phyloP scores from a whole-genome alignment of 1,139 yeast genomes.

The Lodderomyces orthopsilosis region DNA sequence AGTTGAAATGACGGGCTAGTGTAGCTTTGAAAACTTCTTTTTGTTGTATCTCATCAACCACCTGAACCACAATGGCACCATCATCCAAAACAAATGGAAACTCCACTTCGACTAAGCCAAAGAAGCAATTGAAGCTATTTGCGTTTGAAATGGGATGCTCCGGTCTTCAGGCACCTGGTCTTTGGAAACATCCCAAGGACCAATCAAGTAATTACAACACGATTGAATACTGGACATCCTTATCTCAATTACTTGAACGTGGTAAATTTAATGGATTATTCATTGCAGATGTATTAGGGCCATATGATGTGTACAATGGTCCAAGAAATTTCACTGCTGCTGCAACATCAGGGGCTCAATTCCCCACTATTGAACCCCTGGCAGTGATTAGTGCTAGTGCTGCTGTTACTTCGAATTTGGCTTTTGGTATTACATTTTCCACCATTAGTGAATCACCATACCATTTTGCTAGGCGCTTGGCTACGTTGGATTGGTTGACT shows the following conservation, averaged over 20 bases:
- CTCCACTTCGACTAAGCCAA: not conserved
- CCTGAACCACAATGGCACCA: conserved; percentile 3
- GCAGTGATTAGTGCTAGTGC: conserved; percentile 43
- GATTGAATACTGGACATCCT: conserved; percentile 44
- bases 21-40: not conserved
- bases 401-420: conserved; percentile 36
- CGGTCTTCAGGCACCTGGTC: conserved; percentile 39
- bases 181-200: conserved; percentile 45
- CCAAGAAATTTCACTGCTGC: conserved; percentile 35
- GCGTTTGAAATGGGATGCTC: conserved; percentile 41
- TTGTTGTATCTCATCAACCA: not conserved
- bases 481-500: conserved; percentile 41
- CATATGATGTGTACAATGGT: conserved; percentile 42
- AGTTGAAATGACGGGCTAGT: too few species aligned
- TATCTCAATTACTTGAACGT: conserved; percentile 43
- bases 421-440: conserved; percentile 42
- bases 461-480: conserved; percentile 40
- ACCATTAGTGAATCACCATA: conserved; percentile 44
- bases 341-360: conserved; percentile 40
- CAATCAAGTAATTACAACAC: conserved; percentile 32
- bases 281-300: conserved; percentile 48
- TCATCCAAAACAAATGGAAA: not conserved
- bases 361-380: conserved; percentile 43
- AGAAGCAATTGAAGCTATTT: conserved; percentile 29
- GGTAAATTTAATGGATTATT: conserved; percentile 46